Evolutionary conservation across 2,329 filamentous ascomycete genomes (phyloP).

Genomic region (Chrysosphaeria jannelii): DNA sequence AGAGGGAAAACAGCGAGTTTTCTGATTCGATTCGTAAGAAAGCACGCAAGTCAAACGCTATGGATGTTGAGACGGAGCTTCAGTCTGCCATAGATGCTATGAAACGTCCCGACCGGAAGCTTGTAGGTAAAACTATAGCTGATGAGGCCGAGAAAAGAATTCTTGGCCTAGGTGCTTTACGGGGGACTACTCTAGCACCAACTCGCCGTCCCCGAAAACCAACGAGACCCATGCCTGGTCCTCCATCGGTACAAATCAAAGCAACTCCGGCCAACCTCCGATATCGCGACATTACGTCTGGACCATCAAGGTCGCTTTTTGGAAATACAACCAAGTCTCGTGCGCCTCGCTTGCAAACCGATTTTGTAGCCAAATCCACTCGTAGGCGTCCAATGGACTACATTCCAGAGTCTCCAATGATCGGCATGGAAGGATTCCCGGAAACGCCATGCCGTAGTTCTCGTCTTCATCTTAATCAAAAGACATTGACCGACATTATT

Average conservation of each 20-base stretch:
- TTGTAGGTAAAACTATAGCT: slow-evolving; percentile 33
- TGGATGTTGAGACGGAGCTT: slow-evolving; percentile 35
- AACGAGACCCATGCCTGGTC: slow-evolving; percentile 10
- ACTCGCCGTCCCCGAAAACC: slow-evolving; percentile 12
- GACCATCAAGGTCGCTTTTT: background rate
- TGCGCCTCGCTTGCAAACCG: too few relatives aligned
- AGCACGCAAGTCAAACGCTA: slow-evolving; percentile 7
- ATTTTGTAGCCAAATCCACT: too few relatives aligned
- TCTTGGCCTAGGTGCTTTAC: slow-evolving; percentile 11
- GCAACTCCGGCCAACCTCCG: slow-evolving; percentile 24
- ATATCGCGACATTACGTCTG: slow-evolving; percentile 15
- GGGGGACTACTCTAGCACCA: background rate
- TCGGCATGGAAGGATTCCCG: too few relatives aligned
- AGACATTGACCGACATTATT: too few relatives aligned
- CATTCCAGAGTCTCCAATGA: too few relatives aligned
- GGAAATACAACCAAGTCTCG: too few relatives aligned
- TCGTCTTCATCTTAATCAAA: too few relatives aligned
- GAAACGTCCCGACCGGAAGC: slow-evolving; percentile 44
- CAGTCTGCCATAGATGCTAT: slow-evolving; percentile 43
- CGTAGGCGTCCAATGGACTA: too few relatives aligned
- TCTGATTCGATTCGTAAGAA: background rate
- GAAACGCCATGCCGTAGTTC: too few relatives aligned
- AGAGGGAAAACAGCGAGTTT: slow-evolving; percentile 36
- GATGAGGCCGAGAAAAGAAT: slow-evolving; percentile 34
- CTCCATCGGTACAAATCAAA: slow-evolving; percentile 18